phyloP scores from a whole-genome alignment of 2,329 filamentous ascomycete species.

The Stachybotrys chlorohalonatus region DNA sequence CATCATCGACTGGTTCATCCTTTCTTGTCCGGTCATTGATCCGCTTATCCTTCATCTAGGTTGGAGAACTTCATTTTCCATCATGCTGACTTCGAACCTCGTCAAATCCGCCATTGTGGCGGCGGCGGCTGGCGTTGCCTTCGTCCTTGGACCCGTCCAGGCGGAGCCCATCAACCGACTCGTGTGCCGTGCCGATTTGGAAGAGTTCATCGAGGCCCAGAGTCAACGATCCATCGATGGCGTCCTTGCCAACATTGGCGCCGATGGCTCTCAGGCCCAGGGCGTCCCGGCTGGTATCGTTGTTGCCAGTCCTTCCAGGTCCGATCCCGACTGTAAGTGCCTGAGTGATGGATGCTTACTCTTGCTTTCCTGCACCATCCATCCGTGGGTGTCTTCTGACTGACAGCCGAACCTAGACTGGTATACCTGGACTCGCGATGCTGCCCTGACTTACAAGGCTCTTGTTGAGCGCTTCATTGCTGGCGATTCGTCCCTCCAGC shows the following conservation, averaged over 20 bases:
- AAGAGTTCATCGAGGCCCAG: conserved; percentile 9
- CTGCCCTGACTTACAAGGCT: conserved; percentile 59
- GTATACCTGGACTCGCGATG: conserved; percentile 70
- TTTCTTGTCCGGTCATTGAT: no score
- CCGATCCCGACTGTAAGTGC: conserved; percentile 42
- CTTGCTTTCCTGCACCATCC: no score
- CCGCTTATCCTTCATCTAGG: not conserved
- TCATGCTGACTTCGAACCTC: not conserved
- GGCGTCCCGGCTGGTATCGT: conserved; percentile 41
- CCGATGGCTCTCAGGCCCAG: conserved; percentile 35
- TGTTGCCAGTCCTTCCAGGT: conserved; percentile 43
- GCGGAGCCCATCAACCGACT: conserved; percentile 35
- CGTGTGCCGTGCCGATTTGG: conserved; percentile 13
- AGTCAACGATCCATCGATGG: conserved; percentile 9
- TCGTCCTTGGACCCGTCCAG: conserved; percentile 39
- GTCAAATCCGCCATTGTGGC: not conserved
- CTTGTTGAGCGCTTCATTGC: conserved; percentile 55
- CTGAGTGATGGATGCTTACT: not conserved
- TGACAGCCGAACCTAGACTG: conserved; percentile 41
- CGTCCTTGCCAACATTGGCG: conserved; percentile 39
- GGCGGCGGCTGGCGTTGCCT: conserved; percentile 18
- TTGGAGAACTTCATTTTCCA: not conserved
- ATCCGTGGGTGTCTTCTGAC: not conserved
- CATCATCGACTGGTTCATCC: no score
- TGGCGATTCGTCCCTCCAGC: conserved; percentile 48